Evolutionary conservation across 306 rosid species (phyloP), one percentile per base, ranked within the genome.

Genomic region (Rosa lucieae): DNA sequence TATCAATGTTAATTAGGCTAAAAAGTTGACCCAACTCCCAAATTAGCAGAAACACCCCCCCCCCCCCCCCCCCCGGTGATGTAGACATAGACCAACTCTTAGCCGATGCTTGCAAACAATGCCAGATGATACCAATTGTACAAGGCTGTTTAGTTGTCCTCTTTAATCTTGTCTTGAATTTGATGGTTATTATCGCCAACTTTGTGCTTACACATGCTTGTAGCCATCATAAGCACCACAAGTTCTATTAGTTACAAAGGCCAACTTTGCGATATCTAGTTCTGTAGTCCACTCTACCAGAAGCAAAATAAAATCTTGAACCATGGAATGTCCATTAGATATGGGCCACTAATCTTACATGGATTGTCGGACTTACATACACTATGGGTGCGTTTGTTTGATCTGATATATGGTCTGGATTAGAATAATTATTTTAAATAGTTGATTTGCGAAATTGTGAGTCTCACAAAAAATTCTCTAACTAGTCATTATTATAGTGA

Each of bases 51-150:
- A 12, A 76, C 40, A n/a, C n/a, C n/a, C n/a, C n/a, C n/a, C 13
- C 37, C 43, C 47, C 9, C 67, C 48, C 37, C 67, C 46, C 32
- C 59, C 52, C 11, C 44, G 12, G 20, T 70, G 83, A 83, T 70
- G 71, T 70, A 18, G 83, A 70, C 21, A 56, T 66, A 67, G 77
- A 67, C 84, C 82, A 12, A 76, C 67, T 53, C 70, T 67, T 58
- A 80, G 84, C 79, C 77, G 52, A 72, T 11, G 78, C 63, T 72
- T 56, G 8, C 8, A 20, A 76, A 17, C 66, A 65, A 70, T 63
- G 74, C 67, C 84, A 63, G 68, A 51, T 59, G 70, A 42, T 78
- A 46, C 40, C 51, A n/a, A 26, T 40, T n/a, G 67, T 67, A 56
- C 61, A 49, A 61, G 42, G 62, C 70, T 65, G 40, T 6, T 10